Evolutionary conservation across 176 grass and related monocot species (phyloP).

Genomic region (Avena atlantica): DNA sequence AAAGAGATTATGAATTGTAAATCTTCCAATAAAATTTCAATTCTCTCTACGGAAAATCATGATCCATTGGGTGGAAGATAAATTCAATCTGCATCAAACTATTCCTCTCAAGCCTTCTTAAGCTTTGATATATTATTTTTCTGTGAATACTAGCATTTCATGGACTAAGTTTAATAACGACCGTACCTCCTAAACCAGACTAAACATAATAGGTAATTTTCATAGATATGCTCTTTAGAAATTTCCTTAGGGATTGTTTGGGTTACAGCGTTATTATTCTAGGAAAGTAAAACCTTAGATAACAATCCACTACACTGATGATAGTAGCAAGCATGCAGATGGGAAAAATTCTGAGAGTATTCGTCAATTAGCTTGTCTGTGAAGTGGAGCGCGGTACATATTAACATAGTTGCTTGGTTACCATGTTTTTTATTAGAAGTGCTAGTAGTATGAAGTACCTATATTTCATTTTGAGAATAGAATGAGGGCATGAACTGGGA

Average conservation of each 20-base stretch:
- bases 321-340: not conserved
- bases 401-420: slow-evolving; percentile 12
- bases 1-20: not conserved
- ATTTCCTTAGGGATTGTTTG: not conserved
- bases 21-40: slow-evolving; percentile 10
- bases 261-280: not conserved
- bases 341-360: not conserved
- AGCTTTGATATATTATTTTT: not conserved
- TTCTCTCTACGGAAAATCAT: not conserved
- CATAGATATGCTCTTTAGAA: not conserved
- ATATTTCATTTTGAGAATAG: slow-evolving; percentile 1
- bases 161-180: slow-evolving; percentile 14
- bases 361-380: slow-evolving; percentile 27
- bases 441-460: not conserved
- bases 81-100: slow-evolving; percentile 3
- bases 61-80: slow-evolving; percentile 27
- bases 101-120: slow-evolving; percentile 2
- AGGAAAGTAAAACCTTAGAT: slow-evolving; percentile 8
- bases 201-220: slow-evolving; percentile 21
- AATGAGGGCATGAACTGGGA: not conserved
- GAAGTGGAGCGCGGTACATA: not conserved
- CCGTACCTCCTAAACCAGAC: not conserved
- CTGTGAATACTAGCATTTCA: not conserved
- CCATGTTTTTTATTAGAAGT: not conserved
- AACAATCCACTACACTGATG: not conserved